phyloP scores from a whole-genome alignment of 2,329 filamentous ascomycete species.

The Proliferodiscus dingleyae region DNA sequence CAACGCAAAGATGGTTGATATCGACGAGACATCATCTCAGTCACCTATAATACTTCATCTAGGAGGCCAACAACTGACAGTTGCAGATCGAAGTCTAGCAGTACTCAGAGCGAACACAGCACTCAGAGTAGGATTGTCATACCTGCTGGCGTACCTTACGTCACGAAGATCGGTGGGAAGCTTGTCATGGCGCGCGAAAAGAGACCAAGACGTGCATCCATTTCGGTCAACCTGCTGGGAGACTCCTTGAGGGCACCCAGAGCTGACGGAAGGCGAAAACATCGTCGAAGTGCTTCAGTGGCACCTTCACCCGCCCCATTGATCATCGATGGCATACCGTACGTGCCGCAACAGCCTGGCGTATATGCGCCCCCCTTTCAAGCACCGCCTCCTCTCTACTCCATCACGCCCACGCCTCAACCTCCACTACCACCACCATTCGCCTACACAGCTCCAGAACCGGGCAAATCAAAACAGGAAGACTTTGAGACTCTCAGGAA shows the following conservation, averaged over 20 bases:
- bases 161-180: slow-evolving; percentile 28
- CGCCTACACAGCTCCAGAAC: slow-evolving; percentile 2
- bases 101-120: background rate
- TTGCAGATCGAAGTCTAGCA: background rate
- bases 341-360: slow-evolving; percentile 11
- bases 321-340: slow-evolving; percentile 15
- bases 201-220: slow-evolving; percentile 10
- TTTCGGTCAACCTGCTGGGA: slow-evolving; percentile 19
- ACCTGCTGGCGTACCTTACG: slow-evolving; percentile 23
- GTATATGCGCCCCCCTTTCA: slow-evolving; percentile 10
- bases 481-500: slow-evolving; percentile 18
- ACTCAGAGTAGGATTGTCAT: slow-evolving; percentile 6
- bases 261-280: slow-evolving; percentile 3
- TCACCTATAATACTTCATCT: no score
- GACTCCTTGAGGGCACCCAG: slow-evolving; percentile 16
- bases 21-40: no score
- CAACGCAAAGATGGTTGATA: no score
- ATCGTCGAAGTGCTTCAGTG: background rate
- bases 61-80: no score
- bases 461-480: slow-evolving; percentile 11
- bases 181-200: slow-evolving; percentile 27
- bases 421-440: background rate
- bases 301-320: slow-evolving; percentile 2
- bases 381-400: slow-evolving; percentile 8
- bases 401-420: slow-evolving; percentile 2